A percentile compares a stretch with the other conserved stretches of the same genome.
phyloP scores from a whole-genome alignment of 176 grass and related monocot species.

The Echinochloa phyllopogon region DNA sequence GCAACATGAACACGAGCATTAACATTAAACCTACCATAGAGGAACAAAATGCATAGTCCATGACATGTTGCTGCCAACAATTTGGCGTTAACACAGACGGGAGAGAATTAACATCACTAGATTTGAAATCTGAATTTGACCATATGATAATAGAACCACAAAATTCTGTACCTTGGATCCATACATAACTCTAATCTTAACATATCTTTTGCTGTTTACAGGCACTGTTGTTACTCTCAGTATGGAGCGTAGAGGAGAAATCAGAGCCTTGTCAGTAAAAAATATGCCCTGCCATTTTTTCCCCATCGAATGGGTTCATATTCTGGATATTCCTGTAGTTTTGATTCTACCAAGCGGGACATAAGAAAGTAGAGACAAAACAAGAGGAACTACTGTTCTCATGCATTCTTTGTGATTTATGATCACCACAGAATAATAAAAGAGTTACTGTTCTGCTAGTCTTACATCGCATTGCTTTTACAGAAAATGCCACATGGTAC shows the following conservation, averaged over 20 bases:
- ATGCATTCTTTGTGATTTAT: conserved; percentile 8
- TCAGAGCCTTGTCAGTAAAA: background rate
- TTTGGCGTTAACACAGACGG: background rate
- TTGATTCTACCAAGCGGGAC: background rate
- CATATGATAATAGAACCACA: background rate
- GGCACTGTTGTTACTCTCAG: background rate
- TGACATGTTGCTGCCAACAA: background rate
- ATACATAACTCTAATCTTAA: background rate
- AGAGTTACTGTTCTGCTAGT: background rate
- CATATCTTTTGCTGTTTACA: background rate
- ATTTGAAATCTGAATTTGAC: background rate
- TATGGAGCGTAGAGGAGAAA: background rate
- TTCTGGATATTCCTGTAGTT: background rate
- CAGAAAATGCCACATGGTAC: background rate
- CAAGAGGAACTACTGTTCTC: background rate
- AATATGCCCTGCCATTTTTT: background rate
- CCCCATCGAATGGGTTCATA: background rate
- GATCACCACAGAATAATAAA: conserved; percentile 7
- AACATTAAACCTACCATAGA: background rate
- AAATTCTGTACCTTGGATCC: background rate
- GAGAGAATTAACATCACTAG: background rate
- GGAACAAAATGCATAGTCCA: background rate
- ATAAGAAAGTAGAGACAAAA: conserved; percentile 20
- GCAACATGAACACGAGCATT: background rate
- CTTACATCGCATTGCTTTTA: background rate